A percentile compares a stretch with the other conserved stretches of the same genome.
phyloP scores from a whole-genome alignment of 2,329 filamentous ascomycete genomes.

The Cladosporium sp. region DNA sequence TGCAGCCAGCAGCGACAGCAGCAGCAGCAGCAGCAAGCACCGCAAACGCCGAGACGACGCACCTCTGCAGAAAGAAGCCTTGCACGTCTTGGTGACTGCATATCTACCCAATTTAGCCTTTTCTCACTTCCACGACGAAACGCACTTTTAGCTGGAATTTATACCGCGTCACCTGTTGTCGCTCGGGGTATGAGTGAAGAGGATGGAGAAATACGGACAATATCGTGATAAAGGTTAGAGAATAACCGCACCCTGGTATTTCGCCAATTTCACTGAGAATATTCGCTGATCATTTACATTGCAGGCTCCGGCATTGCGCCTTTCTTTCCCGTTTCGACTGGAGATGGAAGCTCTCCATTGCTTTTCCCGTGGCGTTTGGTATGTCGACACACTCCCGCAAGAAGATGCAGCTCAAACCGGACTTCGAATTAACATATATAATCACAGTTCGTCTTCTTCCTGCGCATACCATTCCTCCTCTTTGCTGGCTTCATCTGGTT shows the following conservation, averaged over 20 bases:
- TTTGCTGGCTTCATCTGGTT: constrained; percentile 43
- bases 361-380: constrained; percentile 44
- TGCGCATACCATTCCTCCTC: constrained; percentile 76
- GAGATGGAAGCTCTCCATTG: constrained; percentile 57
- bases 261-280: constrained; percentile 1
- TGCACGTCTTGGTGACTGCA: background rate
- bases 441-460: constrained; percentile 63
- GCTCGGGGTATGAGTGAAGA: background rate
- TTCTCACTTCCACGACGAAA: background rate
- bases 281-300: constrained; percentile 17
- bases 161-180: background rate
- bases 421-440: background rate
- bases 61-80: background rate
- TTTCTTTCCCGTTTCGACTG: constrained; percentile 76
- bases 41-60: constrained; percentile 2
- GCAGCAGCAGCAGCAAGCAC: background rate
- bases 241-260: constrained; percentile 21
- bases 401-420: background rate
- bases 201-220: constrained; percentile 92
- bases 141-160: background rate
- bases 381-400: constrained; percentile 8
- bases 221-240: constrained; percentile 76
- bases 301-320: constrained; percentile 91
- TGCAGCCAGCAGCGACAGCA: background rate
- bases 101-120: background rate